Conservation (phyloP, 768 basidiomycete genomes). For the Royoungia palumana region DNA sequence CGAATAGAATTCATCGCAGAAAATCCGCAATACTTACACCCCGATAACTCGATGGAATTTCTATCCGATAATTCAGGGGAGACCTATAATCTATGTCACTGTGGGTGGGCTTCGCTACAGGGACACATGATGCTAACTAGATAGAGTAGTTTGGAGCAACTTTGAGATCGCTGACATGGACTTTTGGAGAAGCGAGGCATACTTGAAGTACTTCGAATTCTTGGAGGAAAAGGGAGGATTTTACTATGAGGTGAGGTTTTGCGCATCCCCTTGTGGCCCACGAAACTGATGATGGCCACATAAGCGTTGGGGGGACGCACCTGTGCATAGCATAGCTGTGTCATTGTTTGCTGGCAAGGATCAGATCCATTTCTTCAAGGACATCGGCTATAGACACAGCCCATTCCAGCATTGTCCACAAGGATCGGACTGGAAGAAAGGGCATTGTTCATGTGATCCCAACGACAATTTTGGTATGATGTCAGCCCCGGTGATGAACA, state of each 20-base stretch:
- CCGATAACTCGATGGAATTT: constrained; percentile 60
- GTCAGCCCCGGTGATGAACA: neutral
- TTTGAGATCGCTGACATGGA: constrained; percentile 88
- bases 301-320: constrained; percentile 94
- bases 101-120: constrained; percentile 32
- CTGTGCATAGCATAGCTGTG: constrained; percentile 85
- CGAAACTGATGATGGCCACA: constrained; percentile 1
- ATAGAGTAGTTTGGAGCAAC: constrained; percentile 77
- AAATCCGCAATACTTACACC: constrained; percentile 53
- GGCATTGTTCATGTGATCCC: constrained; percentile 85
- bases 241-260: constrained; percentile 68
- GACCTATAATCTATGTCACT: constrained; percentile 64
- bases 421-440: constrained; percentile 66
- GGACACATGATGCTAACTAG: neutral
- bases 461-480: constrained; percentile 68
- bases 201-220: constrained; percentile 78
- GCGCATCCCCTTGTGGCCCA: neutral
- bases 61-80: constrained; percentile 65
- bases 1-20: constrained; percentile 51
- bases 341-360: constrained; percentile 86
- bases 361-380: constrained; percentile 92
- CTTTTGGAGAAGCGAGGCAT: constrained; percentile 81
- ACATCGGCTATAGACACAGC: constrained; percentile 90
- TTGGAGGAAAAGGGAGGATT: constrained; percentile 81
- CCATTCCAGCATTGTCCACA: constrained; percentile 93